These are phyloP conservation scores for Trichosporon faecale DNA, from an alignment of 1,284 basidiomycete species.

Conservation along the genomic window DNA sequence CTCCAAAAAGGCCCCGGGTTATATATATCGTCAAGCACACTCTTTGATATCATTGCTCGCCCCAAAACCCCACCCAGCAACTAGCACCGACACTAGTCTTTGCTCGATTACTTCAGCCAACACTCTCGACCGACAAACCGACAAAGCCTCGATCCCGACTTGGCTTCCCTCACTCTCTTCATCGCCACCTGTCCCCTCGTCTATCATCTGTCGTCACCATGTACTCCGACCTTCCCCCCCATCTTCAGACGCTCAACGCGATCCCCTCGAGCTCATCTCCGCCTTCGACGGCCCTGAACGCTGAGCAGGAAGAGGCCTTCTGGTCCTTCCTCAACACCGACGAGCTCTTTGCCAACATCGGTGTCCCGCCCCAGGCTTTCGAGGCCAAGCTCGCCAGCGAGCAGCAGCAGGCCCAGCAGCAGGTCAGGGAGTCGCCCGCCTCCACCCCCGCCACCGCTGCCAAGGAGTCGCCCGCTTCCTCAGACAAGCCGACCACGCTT, in stretches of 20 bases:
- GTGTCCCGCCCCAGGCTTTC: slow-evolving; percentile 32
- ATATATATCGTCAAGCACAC: background rate
- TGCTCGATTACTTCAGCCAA: slow-evolving; percentile 4
- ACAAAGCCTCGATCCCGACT: background rate
- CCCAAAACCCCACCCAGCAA: background rate
- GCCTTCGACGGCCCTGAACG: slow-evolving; percentile 31
- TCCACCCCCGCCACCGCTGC: slow-evolving; percentile 14
- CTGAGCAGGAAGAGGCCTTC: slow-evolving; percentile 45
- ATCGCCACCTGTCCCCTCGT: background rate
- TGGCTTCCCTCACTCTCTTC: background rate
- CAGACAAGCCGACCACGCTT: slow-evolving; percentile 30
- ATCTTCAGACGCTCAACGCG: slow-evolving; percentile 28
- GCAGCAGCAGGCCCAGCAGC: slow-evolving; percentile 5
- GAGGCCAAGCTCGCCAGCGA: slow-evolving; percentile 21
- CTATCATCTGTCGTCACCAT: slow-evolving; percentile 9
- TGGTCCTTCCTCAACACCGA: slow-evolving; percentile 49
- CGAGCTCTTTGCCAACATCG: slow-evolving; percentile 46
- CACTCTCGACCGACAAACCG: background rate
- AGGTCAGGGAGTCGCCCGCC: slow-evolving; percentile 14
- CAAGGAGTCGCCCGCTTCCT: slow-evolving; percentile 16
- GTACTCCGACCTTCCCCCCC: slow-evolving; percentile 25
- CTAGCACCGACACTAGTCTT: background rate
- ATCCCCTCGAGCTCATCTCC: slow-evolving; percentile 35
- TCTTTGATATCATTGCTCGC: background rate
- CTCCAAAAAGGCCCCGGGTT: background rate